phyloP scores from a whole-genome alignment of 805 yeast species.

The Sugiyamaella floridensis region DNA sequence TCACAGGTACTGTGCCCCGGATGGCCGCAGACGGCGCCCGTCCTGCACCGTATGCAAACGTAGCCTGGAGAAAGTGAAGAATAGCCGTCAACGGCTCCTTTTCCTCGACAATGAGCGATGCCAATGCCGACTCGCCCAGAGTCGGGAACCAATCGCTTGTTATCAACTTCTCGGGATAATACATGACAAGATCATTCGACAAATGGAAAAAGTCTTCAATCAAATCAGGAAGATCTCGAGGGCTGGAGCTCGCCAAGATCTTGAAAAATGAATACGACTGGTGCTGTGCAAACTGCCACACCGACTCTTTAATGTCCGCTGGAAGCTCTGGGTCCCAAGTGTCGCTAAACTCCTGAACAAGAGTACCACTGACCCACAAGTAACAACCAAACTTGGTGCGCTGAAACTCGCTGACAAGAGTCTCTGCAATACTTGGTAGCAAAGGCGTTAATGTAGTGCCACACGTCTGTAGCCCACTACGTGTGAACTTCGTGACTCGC shows the following conservation, averaged over 20 bases:
- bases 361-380: constrained; percentile 77
- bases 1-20: constrained; percentile 46
- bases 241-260: constrained; percentile 40
- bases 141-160: constrained; percentile 35
- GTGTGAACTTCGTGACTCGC: constrained; percentile 60
- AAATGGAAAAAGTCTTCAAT: constrained; percentile 83
- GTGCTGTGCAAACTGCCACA: constrained; percentile 67
- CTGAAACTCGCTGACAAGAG: constrained; percentile 64
- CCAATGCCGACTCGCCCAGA: constrained; percentile 52
- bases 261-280: constrained; percentile 55
- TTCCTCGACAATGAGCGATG: constrained; percentile 52
- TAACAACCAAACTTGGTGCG: constrained; percentile 71
- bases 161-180: constrained; percentile 52
- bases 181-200: constrained; percentile 71
- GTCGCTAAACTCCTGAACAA: constrained; percentile 54
- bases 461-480: constrained; percentile 57
- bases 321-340: constrained; percentile 42
- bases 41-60: constrained; percentile 76
- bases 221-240: constrained; percentile 50
- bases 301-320: constrained; percentile 43
- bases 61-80: constrained; percentile 72
- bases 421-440: constrained; percentile 56
- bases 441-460: constrained; percentile 50
- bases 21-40: constrained; percentile 67
- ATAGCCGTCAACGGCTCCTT: constrained; percentile 63